These are phyloP conservation scores for Przewalskia tangutica DNA, from an alignment of 257 asterid species.

Conservation along the genomic window DNA sequence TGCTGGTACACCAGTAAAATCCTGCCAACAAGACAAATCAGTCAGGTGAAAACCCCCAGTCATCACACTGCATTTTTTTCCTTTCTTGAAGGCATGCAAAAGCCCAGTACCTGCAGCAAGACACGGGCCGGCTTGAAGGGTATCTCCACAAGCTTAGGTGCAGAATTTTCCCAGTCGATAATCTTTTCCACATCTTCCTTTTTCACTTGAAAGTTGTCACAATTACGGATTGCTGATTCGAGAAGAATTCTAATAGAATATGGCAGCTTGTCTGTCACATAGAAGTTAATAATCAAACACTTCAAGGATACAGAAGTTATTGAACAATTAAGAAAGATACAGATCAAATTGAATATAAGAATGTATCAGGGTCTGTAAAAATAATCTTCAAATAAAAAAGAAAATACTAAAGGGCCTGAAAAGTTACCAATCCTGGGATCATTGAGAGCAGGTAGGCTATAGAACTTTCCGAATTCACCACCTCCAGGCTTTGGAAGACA, in stretches of 20 bases:
- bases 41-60: constrained; percentile 3
- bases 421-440: constrained; percentile 77
- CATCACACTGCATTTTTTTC: neutral
- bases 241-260: constrained; percentile 86
- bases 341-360: neutral
- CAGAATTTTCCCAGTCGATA: constrained; percentile 77
- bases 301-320: neutral
- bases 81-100: neutral
- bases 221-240: constrained; percentile 91
- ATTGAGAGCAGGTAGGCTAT: constrained; percentile 77
- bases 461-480: constrained; percentile 88
- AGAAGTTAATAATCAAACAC: neutral
- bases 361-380: no score
- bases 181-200: constrained; percentile 90
- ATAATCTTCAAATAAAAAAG: neutral
- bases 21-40: constrained; percentile 36
- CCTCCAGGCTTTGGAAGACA: constrained; percentile 86
- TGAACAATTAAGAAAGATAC: neutral
- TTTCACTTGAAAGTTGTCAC: constrained; percentile 87
- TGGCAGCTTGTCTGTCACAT: constrained; percentile 72
- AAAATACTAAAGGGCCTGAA: neutral
- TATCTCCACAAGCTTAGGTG: constrained; percentile 84
- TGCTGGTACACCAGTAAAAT: constrained; percentile 93
- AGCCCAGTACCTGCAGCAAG: constrained; percentile 63
- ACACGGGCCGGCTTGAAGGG: constrained; percentile 99